These are phyloP conservation scores for Penicillium arizonense DNA, from an alignment of 495 filamentous ascomycete species.

Conservation along the genomic window DNA sequence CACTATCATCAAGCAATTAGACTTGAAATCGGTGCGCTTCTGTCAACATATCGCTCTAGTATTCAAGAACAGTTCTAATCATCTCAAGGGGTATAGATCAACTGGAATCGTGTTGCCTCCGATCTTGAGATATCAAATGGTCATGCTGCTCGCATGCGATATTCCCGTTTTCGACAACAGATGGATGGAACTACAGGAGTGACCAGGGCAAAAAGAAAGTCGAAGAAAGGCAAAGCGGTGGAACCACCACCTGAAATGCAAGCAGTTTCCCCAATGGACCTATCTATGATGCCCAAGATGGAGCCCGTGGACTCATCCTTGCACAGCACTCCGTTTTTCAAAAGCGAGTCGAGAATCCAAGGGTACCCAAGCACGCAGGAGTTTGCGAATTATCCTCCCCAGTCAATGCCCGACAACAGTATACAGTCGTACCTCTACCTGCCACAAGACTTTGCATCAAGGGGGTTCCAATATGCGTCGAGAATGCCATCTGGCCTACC, in stretches of 20 bases:
- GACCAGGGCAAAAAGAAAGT: constrained; percentile 8
- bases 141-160: constrained; percentile 81
- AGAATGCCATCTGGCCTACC: background rate
- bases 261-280: background rate
- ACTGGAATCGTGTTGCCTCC: constrained; percentile 68
- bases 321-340: constrained; percentile 8
- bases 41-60: background rate
- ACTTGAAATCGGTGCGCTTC: constrained; percentile 63
- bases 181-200: constrained; percentile 49
- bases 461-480: background rate
- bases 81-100: constrained; percentile 49
- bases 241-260: background rate
- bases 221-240: constrained; percentile 14
- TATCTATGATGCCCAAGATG: background rate
- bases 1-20: constrained; percentile 72
- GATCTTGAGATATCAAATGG: constrained; percentile 70
- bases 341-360: constrained; percentile 6
- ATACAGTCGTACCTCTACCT: background rate
- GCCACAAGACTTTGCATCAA: constrained; percentile 1
- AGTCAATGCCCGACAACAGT: background rate
- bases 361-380: background rate
- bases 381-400: background rate
- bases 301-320: background rate
- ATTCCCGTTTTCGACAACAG: constrained; percentile 63
- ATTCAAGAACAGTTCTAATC: background rate